Evolutionary conservation across 306 rosid species (phyloP), one percentile per base, ranked within the genome.

Genomic region (Glycine latifolia): DNA sequence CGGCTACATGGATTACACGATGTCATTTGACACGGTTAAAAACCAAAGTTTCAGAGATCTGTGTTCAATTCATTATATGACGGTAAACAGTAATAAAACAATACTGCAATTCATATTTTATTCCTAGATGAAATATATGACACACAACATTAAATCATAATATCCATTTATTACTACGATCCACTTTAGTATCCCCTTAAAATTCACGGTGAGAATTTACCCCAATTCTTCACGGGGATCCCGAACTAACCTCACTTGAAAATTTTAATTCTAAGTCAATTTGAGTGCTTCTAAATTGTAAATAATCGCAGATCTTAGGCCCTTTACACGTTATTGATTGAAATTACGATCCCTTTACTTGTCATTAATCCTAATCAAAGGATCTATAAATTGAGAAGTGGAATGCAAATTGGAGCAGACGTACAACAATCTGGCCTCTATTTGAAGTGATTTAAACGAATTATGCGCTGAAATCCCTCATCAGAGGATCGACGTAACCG

Each of bases 301-400:
- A 74, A 31, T 56, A 69, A 60, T 66, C 50, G 59, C 87, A 60
- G 73, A 84, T 84, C 84, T 55, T 35, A 63, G 17, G 77, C 31
- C 31, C 31, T 26, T 26, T 26, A 26, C 31, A 26, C 31, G 31
- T 26, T 26, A 67, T 4, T 15, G 15, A 65, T 55, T 62, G 67
- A 58, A 73, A 67, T 8, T 41, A 67, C 15, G 73, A 67, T 66
- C 67, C 53, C 37, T 39, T 65, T 6, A 79, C 53, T 73, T 10
- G 33, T 33, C 44, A 39, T 37, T 37, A 46, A 54, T 74, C 69
- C 54, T 66, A 84, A 84, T 79, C 61, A 26, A 52, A 79, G 49
- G 6, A 80, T 75, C 79, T 75, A 69, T 13, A 60, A 47, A 79
- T 58, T 67, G 78, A 79, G 12, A 79, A 75, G 37, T 1, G 17